Conservation (phyloP, 306 rosid genomes). For the Comarum palustre region DNA sequence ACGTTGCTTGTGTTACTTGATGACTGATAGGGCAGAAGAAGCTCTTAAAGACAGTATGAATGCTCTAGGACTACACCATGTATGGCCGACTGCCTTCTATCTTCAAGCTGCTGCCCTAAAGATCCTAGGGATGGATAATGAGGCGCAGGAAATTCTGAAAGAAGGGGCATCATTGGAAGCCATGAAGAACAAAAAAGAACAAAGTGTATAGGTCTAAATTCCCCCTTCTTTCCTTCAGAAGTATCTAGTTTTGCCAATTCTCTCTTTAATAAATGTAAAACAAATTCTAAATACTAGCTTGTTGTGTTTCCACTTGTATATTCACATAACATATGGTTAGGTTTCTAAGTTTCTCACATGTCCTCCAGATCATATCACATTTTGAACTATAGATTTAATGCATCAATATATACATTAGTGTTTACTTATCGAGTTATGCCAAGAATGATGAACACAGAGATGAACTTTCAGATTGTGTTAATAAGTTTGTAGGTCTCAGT, state of each 20-base stretch:
- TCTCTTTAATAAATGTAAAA: background rate
- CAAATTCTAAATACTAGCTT: background rate
- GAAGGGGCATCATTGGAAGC: constrained; percentile 75
- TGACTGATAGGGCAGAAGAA: constrained; percentile 76
- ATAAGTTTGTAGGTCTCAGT: background rate
- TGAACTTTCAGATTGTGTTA: background rate
- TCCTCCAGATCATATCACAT: background rate
- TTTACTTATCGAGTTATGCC: background rate
- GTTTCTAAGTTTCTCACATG: background rate
- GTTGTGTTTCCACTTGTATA: background rate
- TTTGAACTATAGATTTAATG: background rate
- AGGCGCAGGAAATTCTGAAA: constrained; percentile 74
- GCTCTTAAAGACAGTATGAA: constrained; percentile 94
- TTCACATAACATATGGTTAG: background rate
- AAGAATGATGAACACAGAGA: background rate
- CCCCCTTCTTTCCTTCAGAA: constrained; percentile 17
- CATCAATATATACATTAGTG: background rate
- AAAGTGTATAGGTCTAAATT: constrained; percentile 44
- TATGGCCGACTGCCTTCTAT: constrained; percentile 82
- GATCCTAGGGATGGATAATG: constrained; percentile 86
- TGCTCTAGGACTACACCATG: constrained; percentile 63
- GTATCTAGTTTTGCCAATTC: background rate
- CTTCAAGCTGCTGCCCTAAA: constrained; percentile 86
- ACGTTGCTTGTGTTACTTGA: constrained; percentile 83
- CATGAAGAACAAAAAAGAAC: constrained; percentile 43